Evolutionary conservation across 768 basidiomycete species (phyloP).

Genomic region (Lactarius quietus): DNA sequence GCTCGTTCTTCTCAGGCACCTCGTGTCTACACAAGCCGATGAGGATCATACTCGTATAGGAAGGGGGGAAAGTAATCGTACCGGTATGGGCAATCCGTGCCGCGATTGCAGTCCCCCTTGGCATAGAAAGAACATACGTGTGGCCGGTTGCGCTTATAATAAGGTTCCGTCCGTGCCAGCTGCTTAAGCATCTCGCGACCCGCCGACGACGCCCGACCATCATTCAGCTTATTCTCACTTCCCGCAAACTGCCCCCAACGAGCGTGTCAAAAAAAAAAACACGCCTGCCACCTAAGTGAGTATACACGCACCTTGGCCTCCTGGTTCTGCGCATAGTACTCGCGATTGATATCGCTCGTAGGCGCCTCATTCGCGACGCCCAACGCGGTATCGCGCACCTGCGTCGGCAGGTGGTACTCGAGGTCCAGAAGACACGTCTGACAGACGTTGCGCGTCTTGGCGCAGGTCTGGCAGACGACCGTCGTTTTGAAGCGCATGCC

Average conservation of each 20-base stretch:
- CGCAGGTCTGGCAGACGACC: conserved; percentile 95
- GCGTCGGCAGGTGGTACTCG: conserved; percentile 93
- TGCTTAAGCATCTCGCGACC: conserved; percentile 98
- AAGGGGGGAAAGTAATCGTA: conserved; percentile 30
- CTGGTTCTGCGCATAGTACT: conserved; percentile 93
- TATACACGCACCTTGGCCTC: conserved; percentile 61
- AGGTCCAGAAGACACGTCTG: conserved; percentile 97
- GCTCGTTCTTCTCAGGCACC: conserved; percentile 73
- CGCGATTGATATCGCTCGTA: conserved; percentile 94
- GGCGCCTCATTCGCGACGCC: conserved; percentile 84
- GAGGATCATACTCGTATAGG: not conserved
- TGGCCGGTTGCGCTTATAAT: conserved; percentile 95
- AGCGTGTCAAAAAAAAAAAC: not conserved
- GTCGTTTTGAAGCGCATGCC: conserved; percentile 96
- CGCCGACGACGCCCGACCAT: conserved; percentile 63
- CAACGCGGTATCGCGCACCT: conserved; percentile 94
- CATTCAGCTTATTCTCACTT: conserved; percentile 59
- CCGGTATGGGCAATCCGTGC: conserved; percentile 89
- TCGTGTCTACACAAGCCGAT: conserved; percentile 61
- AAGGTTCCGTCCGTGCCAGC: conserved; percentile 91
- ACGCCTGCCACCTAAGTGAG: no score
- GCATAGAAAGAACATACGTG: conserved; percentile 93
- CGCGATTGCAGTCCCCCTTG: conserved; percentile 93
- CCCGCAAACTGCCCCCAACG: conserved; percentile 55
- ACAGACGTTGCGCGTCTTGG: conserved; percentile 94